Base-by-base conservation (phyloP, 768 basidiomycete genomes). In the Paxillus involutus region DNA sequence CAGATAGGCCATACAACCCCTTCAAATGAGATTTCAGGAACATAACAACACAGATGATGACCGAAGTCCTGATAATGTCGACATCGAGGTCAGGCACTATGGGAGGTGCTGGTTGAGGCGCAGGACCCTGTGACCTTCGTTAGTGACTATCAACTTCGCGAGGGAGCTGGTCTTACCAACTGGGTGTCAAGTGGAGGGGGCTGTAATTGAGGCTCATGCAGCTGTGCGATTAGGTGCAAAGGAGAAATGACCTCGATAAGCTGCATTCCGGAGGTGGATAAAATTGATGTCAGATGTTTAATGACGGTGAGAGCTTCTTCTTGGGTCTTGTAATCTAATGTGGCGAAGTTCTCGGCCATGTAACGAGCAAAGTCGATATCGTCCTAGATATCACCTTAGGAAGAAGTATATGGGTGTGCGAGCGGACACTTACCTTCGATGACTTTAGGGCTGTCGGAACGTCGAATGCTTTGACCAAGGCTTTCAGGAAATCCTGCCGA, bases 301-400 rank as follows among this genome's bases (percentile, higher is more conserved):
- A 97, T 82, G 21, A 98, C 86, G 5, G 89, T 85, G 49, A 98
- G 74, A 5, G 88, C 86, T 71, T 98, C 97, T 70, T 99, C 97
- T 62, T 89, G 87, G 0, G 92, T 91, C 75, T 94, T 98, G 77
- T 95, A 98, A 33, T 98, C 94, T 56, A 99, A 83, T 0, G 88
- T 76, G 1, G 94, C 81, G 53, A 98, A 88, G 64, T 98, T 98
- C 67, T 98, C 97, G 0, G 92, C 88, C 83, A 98, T 90, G 73
- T 94, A 99, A 51, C 94, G 86, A 4, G 80, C 80, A 65, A 98
- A 93, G 46, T 88, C 84, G 49, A 95, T 78, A 62, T 97, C 91
- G 56, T 89, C 83, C 88, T 94, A 59, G 26, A 35, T 13, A 30
- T 24, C 17, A 17, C 30, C 19, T 42, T 13, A 56, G 16, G 17